Percentiles rank a stretch among this genome's conserved stretches.
These are phyloP conservation scores for Aureobasidium pullulans DNA, from an alignment of 2,329 filamentous ascomycete genomes.

Conservation along the genomic window DNA sequence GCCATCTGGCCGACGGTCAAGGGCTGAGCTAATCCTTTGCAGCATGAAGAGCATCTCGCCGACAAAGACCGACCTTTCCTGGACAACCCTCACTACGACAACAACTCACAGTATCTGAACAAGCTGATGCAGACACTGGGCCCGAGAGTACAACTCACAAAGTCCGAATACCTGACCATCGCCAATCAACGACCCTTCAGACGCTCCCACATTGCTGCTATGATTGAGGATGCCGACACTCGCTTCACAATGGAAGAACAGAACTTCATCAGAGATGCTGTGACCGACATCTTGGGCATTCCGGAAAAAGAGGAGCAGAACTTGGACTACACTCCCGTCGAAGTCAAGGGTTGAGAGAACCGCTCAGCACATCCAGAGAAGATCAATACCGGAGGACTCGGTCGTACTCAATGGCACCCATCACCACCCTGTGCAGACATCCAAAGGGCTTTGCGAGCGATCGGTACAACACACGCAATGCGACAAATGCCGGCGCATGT, in stretches of 20 bases:
- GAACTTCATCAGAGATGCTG: slow-evolving; percentile 24
- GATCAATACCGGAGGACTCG: not conserved
- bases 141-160: slow-evolving; percentile 27
- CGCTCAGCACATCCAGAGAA: not conserved
- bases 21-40: not conserved
- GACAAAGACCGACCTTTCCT: slow-evolving; percentile 18
- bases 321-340: not conserved
- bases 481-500: not conserved
- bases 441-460: too few species aligned
- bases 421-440: too few species aligned
- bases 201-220: slow-evolving; percentile 27
- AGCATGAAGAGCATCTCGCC: slow-evolving; percentile 17
- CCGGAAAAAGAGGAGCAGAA: not conserved
- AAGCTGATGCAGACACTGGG: slow-evolving; percentile 21
- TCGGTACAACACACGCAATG: too few species aligned
- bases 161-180: slow-evolving; percentile 28
- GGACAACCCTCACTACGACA: slow-evolving; percentile 19
- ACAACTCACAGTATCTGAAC: slow-evolving; percentile 17
- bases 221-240: slow-evolving; percentile 29
- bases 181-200: slow-evolving; percentile 27
- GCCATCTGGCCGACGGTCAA: not conserved
- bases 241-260: slow-evolving; percentile 27
- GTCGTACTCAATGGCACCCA: not conserved
- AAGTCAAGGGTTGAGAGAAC: not conserved
- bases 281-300: slow-evolving; percentile 19